These are phyloP conservation scores for Penicillium italicum DNA, from an alignment of 2,329 filamentous ascomycete species.

Conservation along the genomic window DNA sequence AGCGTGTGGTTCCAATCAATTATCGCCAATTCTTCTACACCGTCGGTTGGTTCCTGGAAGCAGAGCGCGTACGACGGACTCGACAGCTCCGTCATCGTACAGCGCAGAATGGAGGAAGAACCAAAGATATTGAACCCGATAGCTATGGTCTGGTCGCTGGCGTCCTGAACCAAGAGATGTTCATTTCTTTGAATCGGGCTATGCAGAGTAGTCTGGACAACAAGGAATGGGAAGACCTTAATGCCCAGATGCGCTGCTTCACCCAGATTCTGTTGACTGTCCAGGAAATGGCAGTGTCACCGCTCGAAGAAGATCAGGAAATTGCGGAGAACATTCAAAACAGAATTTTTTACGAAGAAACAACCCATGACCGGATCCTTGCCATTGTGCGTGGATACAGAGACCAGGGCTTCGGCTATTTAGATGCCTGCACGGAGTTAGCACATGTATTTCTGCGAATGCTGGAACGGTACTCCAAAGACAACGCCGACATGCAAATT, in stretches of 20 bases:
- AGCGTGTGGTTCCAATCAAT: constrained; percentile 74
- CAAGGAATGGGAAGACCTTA: constrained; percentile 83
- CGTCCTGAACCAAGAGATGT: constrained; percentile 91
- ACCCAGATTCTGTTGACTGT: constrained; percentile 91
- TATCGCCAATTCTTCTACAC: constrained; percentile 87
- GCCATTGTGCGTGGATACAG: constrained; percentile 82
- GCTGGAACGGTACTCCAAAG: constrained; percentile 87
- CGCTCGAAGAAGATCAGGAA: constrained; percentile 88
- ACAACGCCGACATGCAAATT: constrained; percentile 90
- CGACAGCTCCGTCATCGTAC: constrained; percentile 51
- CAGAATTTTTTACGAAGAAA: constrained; percentile 97
- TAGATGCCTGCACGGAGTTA: constrained; percentile 88
- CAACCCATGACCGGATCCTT: constrained; percentile 83
- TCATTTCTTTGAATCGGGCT: constrained; percentile 78
- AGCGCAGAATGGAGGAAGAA: constrained; percentile 46
- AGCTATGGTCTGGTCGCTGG: constrained; percentile 83
- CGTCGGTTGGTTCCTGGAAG: constrained; percentile 86
- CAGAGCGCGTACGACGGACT: constrained; percentile 69
- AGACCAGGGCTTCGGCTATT: constrained; percentile 87
- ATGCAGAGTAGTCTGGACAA: constrained; percentile 76
- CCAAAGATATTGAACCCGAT: constrained; percentile 60
- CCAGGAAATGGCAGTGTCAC: constrained; percentile 83
- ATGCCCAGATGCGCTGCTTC: constrained; percentile 87
- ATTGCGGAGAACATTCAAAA: constrained; percentile 97
- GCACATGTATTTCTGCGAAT: constrained; percentile 88